These are phyloP conservation scores for Venturia oleaginea DNA, from an alignment of 2,329 filamentous ascomycete species.

Conservation along the genomic window DNA sequence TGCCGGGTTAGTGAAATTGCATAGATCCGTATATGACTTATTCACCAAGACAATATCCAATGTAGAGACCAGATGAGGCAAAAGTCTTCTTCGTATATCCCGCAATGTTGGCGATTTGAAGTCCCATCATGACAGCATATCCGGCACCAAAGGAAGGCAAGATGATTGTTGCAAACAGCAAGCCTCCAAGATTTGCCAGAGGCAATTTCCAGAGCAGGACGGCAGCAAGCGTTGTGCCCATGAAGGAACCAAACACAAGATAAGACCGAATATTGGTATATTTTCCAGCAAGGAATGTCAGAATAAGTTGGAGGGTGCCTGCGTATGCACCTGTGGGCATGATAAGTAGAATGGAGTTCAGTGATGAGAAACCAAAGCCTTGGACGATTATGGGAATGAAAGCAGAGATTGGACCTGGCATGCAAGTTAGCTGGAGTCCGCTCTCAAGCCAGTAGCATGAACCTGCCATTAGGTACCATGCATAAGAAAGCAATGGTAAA, in stretches of 20 bases:
- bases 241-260: constrained; percentile 32
- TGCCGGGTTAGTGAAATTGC: not conserved
- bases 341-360: constrained; percentile 35
- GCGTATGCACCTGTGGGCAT: constrained; percentile 32
- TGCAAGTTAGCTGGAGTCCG: not conserved
- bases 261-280: constrained; percentile 28
- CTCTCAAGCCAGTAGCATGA: not conserved
- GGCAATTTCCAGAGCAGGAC: constrained; percentile 38
- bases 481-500: constrained; percentile 32
- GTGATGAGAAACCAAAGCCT: constrained; percentile 34
- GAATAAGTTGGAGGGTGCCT: constrained; percentile 31
- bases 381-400: constrained; percentile 39
- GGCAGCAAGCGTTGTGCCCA: constrained; percentile 33
- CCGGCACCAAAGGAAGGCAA: constrained; percentile 37
- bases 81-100: constrained; percentile 44
- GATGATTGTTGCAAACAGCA: constrained; percentile 42
- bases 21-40: too few relatives aligned
- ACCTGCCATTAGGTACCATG: constrained; percentile 33
- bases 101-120: constrained; percentile 42
- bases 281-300: constrained; percentile 34
- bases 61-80: constrained; percentile 40
- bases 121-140: constrained; percentile 43
- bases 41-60: constrained; percentile 42
- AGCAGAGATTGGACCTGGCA: constrained; percentile 30
- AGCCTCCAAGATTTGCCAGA: constrained; percentile 30